These are phyloP conservation scores for Leishmania martiniquensis DNA, from an alignment of 208 protist species.

Conservation along the genomic window DNA sequence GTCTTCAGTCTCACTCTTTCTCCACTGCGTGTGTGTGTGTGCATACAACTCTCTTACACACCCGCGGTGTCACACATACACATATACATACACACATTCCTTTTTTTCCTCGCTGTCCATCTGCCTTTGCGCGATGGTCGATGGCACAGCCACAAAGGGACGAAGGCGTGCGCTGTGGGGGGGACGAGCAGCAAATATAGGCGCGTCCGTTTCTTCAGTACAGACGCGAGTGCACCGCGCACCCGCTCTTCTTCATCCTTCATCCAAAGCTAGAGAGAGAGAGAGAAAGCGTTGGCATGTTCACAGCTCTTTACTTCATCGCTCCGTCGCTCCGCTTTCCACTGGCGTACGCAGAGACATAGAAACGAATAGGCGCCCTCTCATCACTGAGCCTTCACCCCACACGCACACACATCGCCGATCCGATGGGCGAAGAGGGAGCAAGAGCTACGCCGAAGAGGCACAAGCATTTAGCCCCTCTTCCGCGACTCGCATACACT, in stretches of 20 bases:
- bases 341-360: neutral
- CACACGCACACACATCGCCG: no score
- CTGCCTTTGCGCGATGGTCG: neutral
- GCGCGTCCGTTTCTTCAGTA: no score
- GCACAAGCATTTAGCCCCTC: constrained; percentile 11
- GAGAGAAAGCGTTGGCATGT: neutral
- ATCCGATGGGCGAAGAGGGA: neutral
- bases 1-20: neutral
- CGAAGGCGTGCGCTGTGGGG: no score
- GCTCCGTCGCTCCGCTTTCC: neutral
- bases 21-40: neutral
- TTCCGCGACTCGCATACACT: constrained; percentile 11
- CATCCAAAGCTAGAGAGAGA: neutral
- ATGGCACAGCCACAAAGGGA: no score
- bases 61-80: neutral
- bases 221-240: neutral
- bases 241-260: neutral
- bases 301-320: neutral
- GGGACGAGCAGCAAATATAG: no score
- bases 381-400: neutral
- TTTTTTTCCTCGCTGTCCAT: neutral
- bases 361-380: neutral
- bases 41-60: neutral
- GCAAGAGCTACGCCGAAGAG: neutral
- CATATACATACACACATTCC: neutral